phyloP scores from a whole-genome alignment of 495 filamentous ascomycete species.

The Tetracladium setigerum region DNA sequence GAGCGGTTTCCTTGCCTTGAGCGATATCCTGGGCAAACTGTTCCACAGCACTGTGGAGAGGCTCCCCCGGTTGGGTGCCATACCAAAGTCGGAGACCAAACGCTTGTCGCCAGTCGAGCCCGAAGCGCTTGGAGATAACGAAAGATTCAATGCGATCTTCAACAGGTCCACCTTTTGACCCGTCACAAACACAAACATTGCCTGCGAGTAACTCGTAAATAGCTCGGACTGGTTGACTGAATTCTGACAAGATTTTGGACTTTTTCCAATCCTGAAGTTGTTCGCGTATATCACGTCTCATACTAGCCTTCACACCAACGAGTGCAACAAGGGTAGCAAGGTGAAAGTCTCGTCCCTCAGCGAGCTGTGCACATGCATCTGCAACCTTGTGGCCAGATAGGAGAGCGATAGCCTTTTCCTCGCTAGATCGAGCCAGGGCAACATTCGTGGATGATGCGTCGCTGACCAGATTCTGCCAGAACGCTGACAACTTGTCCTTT shows the following conservation, averaged over 20 bases:
- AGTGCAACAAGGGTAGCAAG: conserved; percentile 77
- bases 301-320: conserved; percentile 59
- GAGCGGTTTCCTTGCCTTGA: conserved; percentile 49
- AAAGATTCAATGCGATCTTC: conserved; percentile 77
- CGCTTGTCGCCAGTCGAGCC: conserved; percentile 83
- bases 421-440: conserved; percentile 43
- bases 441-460: conserved; percentile 43
- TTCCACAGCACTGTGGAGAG: conserved; percentile 60
- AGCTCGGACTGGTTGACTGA: conserved; percentile 75
- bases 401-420: conserved; percentile 77
- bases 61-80: conserved; percentile 55
- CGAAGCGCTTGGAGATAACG: conserved; percentile 69
- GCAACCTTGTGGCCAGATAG: conserved; percentile 69
- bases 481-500: conserved; percentile 46
- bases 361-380: conserved; percentile 71
- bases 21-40: conserved; percentile 62
- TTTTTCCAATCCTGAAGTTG: conserved; percentile 83
- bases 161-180: conserved; percentile 55
- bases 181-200: conserved; percentile 72
- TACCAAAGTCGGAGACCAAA: conserved; percentile 92
- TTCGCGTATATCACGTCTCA: conserved; percentile 58
- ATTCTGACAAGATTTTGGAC: conserved; percentile 72
- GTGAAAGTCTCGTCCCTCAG: conserved; percentile 65
- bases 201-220: conserved; percentile 86
- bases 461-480: conserved; percentile 58